Base-by-base conservation (phyloP, 2,329 filamentous ascomycete species). In the Phyllosticta citriasiana region DNA sequence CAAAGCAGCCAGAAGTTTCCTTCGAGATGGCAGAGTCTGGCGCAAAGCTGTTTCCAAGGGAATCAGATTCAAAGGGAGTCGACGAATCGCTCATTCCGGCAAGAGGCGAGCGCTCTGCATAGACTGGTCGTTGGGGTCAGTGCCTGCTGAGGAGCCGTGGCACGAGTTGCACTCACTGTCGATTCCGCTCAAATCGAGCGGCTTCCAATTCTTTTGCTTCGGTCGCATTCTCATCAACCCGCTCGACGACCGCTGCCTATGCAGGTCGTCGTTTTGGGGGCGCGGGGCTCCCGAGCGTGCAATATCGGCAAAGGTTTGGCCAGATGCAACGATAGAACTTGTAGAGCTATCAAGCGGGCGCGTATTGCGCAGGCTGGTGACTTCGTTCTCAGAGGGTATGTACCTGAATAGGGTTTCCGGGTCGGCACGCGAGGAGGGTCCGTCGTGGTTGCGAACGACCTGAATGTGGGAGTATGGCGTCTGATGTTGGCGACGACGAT, bases 281-380 rank as follows among this genome's bases (percentile, higher is more conserved):
- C 65, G 60, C 35, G 59, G 64, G 14, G 50, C 59, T 12, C 56
- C 66, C 63, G 62, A 57, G 51, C 69, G 67, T 3, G 69, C 67
- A 70, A 73, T 73, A 25, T 70, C 67, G 40, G 68, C 69, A 40
- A 72, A 71, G 3, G 67, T 69, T 7, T 63, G 65, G 10, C 61
- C 60, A 4, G 52, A 52, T 14, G 60, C 60, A 16, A 62, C 60
- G 16, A 35, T 24, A 5, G 60, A 55, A 51, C 60, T 62, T n/a
- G 24, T 51, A 27, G 60, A 57, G 3, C 33, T 58, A 14, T 35
- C 35, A 26, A n/a, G 60, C 16, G 60, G 52, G 53, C 53, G n/a
- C 12, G 54, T 40, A 14, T 55, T 33, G 47, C 57, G 61, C 12
- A 59, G 53, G 16, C 57, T 59, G n/a, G 61, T 57, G 40, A 53